Conservation (phyloP, 2,329 filamentous ascomycete genomes). For the Scedosporium dehoogii region DNA sequence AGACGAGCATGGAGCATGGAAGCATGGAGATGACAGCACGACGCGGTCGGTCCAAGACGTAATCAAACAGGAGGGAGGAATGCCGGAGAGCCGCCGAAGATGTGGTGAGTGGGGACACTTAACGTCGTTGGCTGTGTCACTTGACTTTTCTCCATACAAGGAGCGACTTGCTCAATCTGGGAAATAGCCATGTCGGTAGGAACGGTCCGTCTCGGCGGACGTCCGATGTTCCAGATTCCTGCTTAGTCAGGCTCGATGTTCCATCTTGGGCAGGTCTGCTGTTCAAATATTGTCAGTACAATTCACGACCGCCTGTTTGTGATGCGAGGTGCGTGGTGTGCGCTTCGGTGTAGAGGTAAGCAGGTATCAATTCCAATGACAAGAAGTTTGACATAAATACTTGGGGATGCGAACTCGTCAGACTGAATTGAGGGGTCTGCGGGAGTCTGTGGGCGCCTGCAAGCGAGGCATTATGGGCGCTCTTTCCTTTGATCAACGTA, state of each 20-base stretch:
- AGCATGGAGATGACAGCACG: background rate
- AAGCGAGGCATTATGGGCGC: no score
- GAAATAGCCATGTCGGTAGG: constrained; percentile 8
- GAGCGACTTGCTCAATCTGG: background rate
- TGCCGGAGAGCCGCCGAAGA: constrained; percentile 8
- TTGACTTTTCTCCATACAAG: constrained; percentile 3
- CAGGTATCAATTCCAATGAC: no score
- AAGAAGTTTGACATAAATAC: no score
- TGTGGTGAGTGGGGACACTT: constrained; percentile 4
- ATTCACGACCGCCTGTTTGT: background rate
- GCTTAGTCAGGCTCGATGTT: background rate
- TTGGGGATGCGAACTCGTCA: no score
- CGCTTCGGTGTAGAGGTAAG: background rate
- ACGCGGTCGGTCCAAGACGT: background rate
- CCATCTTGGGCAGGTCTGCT: background rate
- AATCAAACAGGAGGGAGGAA: constrained; percentile 3
- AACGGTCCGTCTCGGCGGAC: constrained; percentile 6
- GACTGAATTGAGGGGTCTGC: no score
- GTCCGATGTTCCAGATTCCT: background rate
- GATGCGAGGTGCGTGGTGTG: background rate
- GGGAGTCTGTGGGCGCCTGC: no score
- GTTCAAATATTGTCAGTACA: background rate
- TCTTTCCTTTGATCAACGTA: no score
- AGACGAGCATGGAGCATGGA: background rate
- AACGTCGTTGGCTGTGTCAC: constrained; percentile 3